Evolutionary conservation across 2,329 filamentous ascomycete species (phyloP), one percentile per base, ranked within the genome.

Genomic region (Akanthomyces lecanii): DNA sequence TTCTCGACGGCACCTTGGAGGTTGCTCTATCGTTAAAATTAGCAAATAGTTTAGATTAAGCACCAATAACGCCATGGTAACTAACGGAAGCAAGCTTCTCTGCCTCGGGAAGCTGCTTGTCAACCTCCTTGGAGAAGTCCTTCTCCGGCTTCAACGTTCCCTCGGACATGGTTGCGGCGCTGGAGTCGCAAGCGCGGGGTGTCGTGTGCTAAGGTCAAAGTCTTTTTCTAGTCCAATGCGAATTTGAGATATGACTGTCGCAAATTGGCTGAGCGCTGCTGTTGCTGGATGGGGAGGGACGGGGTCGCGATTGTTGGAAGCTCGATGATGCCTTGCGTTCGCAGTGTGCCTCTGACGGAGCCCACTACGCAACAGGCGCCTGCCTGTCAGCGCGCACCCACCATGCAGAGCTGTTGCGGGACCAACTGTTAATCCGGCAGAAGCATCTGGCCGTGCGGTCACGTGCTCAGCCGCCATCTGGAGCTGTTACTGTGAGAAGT

Each of bases 121-220:
- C 93, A 73, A 91, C 92, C 79, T 98, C 93, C 81, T 97, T 96
- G 74, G 91, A 89, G 86, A 91, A 97, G 87, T 99, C 95, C 89
- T 96, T 97, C 83, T 99, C 95, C 73, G 94, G 91, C 86, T 96
- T 96, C 77, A 95, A 79, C 73, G 84, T 79, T 78, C 87, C 87
- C 79, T 92, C 90, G 72, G 92, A 90, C 92, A 96, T 96, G 75
- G 62, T 74, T 69, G 64, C 52, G 59, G 63, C 58, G 54, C 58
- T 64, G 38, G 10, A 25, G 63, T 64, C 51, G 63, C 58, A 53
- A 30, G 52, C 45, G 58, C 52, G 23, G 23, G 38, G 16, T 50
- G 33, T 42, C 44, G 60, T 21, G 51, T 33, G 30, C 18, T 44
- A 16, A 23, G 40, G 6, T 36, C n/a, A 40, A 40, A 8, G 45